Evolutionary conservation across 2,329 filamentous ascomycete species (phyloP).

Genomic region (Conoideocrella luteorostrata): DNA sequence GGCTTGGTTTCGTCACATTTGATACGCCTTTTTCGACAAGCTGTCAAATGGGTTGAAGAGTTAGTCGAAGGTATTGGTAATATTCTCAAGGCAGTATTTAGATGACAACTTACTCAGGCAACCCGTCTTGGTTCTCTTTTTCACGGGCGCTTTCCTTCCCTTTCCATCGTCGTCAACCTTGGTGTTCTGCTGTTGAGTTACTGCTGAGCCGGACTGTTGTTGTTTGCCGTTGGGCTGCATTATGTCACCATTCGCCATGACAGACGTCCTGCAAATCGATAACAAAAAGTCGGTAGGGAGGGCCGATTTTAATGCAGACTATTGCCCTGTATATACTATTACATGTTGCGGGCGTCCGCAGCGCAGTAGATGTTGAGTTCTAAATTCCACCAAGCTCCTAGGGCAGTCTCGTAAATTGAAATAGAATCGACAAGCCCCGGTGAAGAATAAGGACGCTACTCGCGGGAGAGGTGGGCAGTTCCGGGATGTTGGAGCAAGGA

Average conservation of each 20-base stretch:
- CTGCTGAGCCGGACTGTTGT: slow-evolving; percentile 20
- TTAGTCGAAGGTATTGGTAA: background rate
- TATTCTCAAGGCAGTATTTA: background rate
- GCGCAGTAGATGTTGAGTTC: background rate
- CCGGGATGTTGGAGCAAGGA: background rate
- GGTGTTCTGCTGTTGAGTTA: slow-evolving; percentile 24
- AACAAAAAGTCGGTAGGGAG: background rate
- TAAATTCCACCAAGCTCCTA: background rate
- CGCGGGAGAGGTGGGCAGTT: no score
- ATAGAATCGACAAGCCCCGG: background rate
- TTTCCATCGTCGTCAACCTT: slow-evolving; percentile 35
- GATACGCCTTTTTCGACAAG: slow-evolving; percentile 89
- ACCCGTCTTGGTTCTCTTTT: slow-evolving; percentile 83
- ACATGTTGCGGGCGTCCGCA: slow-evolving; percentile 11
- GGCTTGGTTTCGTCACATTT: slow-evolving; percentile 92
- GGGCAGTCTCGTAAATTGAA: no score
- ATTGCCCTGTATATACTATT: slow-evolving; percentile 5
- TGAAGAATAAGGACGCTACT: background rate
- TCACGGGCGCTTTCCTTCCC: slow-evolving; percentile 41
- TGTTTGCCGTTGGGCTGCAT: slow-evolving; percentile 10
- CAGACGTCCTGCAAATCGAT: background rate
- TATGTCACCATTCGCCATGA: slow-evolving; percentile 5
- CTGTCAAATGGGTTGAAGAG: slow-evolving; percentile 35
- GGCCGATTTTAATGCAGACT: slow-evolving; percentile 1
- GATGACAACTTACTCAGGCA: slow-evolving; percentile 64